Evolutionary conservation across 495 filamentous ascomycete genomes (phyloP).

Genomic region (Mycothermus thermophilus): DNA sequence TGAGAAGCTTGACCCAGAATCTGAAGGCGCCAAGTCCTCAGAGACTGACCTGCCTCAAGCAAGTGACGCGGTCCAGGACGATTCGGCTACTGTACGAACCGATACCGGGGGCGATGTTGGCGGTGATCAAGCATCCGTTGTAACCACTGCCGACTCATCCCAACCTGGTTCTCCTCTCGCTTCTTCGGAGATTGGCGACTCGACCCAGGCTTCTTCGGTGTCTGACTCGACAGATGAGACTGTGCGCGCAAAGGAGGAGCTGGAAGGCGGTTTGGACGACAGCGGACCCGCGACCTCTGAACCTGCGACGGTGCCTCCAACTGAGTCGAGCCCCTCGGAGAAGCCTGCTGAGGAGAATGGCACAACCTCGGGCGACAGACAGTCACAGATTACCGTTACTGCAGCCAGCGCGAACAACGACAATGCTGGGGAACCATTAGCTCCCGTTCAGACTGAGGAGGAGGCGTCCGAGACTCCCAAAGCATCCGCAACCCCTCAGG

Average conservation of each 20-base stretch:
- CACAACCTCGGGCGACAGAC: neutral
- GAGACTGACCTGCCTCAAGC: neutral
- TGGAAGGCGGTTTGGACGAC: neutral
- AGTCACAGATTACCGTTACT: conserved; percentile 4
- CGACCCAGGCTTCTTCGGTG: conserved; percentile 41
- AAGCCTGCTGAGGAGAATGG: neutral
- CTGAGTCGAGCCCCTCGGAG: neutral
- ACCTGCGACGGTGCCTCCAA: neutral
- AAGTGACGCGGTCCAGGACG: conserved; percentile 7
- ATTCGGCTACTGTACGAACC: too few relatives aligned
- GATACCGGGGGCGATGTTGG: conserved; percentile 24
- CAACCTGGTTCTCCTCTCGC: conserved; percentile 36
- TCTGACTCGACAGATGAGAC: conserved; percentile 43
- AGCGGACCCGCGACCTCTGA: neutral
- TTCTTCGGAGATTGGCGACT: conserved; percentile 35
- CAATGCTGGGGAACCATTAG: neutral
- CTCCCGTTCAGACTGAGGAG: neutral
- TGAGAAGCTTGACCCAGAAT: conserved; percentile 1
- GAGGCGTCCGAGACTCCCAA: neutral
- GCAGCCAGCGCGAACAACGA: neutral
- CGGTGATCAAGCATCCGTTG: conserved; percentile 23
- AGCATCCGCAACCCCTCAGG: too few relatives aligned
- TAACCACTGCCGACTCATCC: conserved; percentile 33
- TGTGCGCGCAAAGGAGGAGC: conserved; percentile 18
- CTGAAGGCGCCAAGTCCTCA: neutral